Evolutionary conservation across 257 asterid genomes (phyloP), one percentile per base, ranked within the genome.

Genomic region (Haberlea rhodopensis): DNA sequence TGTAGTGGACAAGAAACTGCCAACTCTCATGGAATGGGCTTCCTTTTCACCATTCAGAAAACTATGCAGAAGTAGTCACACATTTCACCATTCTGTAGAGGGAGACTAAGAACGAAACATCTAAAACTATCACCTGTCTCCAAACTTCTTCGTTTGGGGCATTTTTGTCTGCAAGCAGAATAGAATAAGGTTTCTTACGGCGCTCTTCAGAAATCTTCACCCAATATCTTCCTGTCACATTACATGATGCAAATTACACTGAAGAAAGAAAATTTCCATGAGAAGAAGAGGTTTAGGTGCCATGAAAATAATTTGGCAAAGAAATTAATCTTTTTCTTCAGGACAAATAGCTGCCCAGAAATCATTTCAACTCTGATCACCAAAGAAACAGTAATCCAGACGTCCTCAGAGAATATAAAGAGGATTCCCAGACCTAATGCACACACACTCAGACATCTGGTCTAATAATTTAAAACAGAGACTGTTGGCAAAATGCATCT

Each of bases 91-190:
- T 32, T 53, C 53, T 53, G 22, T 3, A 21, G 26, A 1, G 25
- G 5, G 51, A 68, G 70, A 63, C 65, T 53, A 34, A 69, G 62
- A 73, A 64, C 15, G 62, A 53, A 59, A 63, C 9, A 52, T 24
- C 40, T 13, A 65, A 67, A 48, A 31, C 62, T 23, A 68, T 74
- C 66, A 92, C 99, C 91, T 78, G 94, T 66, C 55, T 81, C 99
- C 99, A 92, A 65, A 92, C 99, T 67, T 87, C 94, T 78, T 87
- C 95, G 74, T 89, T 89, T 53, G 99, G 99, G 49, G 99, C 99
- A 76, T 92, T 92, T 86, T 92, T 92, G 82, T 92, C 99, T 24
- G 99, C 99, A 67, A 92, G 96, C 82, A 89, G 68, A 69, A 89
- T 85, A 8, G 96, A 87, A 74, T 78, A 85, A 18, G 96, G 96